Evolutionary conservation across 78 protist species (phyloP), one percentile per base, ranked within the genome.

Genomic region (Dictyostelium capitatum): DNA sequence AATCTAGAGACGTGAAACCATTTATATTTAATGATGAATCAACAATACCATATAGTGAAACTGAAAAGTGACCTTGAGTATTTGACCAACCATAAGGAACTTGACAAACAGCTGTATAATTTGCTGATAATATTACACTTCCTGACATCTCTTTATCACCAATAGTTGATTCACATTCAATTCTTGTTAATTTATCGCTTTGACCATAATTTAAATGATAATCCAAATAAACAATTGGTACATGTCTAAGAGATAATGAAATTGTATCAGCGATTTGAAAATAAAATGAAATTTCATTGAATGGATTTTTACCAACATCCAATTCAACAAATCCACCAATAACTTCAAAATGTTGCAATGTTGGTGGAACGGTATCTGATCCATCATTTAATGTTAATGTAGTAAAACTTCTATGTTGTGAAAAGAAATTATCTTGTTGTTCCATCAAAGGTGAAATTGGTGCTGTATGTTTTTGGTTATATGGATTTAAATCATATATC

Each of bases 31-130:
- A 50, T 6, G 32, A 25, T 23, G 46, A 20, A 75, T 75, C 82
- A 25, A 50, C 82, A 10, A 43, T 48, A 25, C 82, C 82, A 75
- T 20, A 75, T 9, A 75, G 8, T 14, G 82, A 75, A 12, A 54
- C 48, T 6, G 37, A 4, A 28, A 75, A 3, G 2, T 37, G 43
- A 6, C 47, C 64, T n/a, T 28, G 14, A 14, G 25, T 19, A 75
- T 25, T 15, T 23, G 64, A 32, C n/a, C 48, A 75, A 50, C 82
- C 64, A 75, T 48, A 75, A 1, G 82, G 82, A 10, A 75, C 1
- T 50, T 2, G 5, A 75, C 46, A 46, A 19, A 6, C 17, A 19
- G 82, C 43, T n/a, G 59, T 75, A 75, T 75, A 75, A 12, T 75
- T 73, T 73, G 50, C 56, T 3, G n/a, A n/a, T 37, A 37, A 1